Base-by-base conservation (phyloP, 805 yeast species). In the Candida ulmi region DNA sequence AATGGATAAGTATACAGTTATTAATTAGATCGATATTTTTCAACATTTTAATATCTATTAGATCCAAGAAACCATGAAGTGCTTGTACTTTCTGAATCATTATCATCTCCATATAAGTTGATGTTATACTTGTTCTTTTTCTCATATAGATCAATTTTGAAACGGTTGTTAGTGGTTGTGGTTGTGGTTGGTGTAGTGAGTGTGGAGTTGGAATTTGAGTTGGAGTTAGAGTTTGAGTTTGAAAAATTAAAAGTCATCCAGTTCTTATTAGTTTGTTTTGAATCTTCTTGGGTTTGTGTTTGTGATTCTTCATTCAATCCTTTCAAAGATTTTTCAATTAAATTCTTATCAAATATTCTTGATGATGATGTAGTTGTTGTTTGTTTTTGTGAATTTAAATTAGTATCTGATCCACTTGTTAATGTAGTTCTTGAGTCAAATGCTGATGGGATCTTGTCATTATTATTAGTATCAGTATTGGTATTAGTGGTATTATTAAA, bases 21-120 rank as follows among this genome's bases (percentile, higher is more conserved):
- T n/a, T n/a, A n/a, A n/a, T n/a, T n/a, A n/a, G n/a, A n/a, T n/a
- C n/a, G n/a, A n/a, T n/a, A n/a, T n/a, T n/a, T n/a, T n/a, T n/a
- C n/a, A n/a, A n/a, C n/a, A n/a, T n/a, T n/a, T n/a, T 31, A 51
- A 23, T 40, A 50, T 29, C 39, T 46, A 38, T 52, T 52, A 11
- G 55, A 50, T 3, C 57, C 57, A 37, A 52, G 37, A 35, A 51
- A 47, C 58, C 58, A 51, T n/a, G 50, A n/a, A n/a, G n/a, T 48
- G 17, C 29, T 15, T 1, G 27, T 39, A 16, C 41, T 43, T 11
- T 38, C 38, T 8, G 35, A 26, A 11, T 45, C 50, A 12, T 45
- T 45, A 16, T 40, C 44, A 36, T 42, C 43, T 11, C 36, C 51
- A 33, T 55, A 55, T 8, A 54, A 27, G 26, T 41, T 47, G 35